Base-by-base conservation (phyloP, 768 basidiomycete species). In the Mycena olivaceomarginata region DNA sequence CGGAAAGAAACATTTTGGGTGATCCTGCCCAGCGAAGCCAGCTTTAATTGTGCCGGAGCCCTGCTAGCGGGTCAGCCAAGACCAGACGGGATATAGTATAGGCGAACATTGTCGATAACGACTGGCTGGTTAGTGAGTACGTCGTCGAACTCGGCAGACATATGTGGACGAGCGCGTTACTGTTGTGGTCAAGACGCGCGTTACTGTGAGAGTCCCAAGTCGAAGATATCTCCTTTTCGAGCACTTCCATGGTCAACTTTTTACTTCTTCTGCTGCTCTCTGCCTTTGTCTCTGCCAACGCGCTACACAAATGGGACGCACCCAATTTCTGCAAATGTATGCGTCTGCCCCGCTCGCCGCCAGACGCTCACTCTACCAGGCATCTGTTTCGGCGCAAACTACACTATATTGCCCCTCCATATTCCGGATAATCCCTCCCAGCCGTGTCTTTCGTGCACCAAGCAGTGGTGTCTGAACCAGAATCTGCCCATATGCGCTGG, bases 11-110 rank as follows among this genome's bases (percentile, higher is more conserved):
- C 98, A 99, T 92, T 98, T 98, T 57, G 98, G 98, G 84, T 98
- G 97, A 86, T 99, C 98, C 86, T 99, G 96, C 62, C 98, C 98
- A 70, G 98, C 98, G 84, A 99, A 99, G 53, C 98, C 98, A 76
- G 98, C 98, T 86, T 99, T 99, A 85, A 99, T 98, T 31, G 97
- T 97, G 40, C 98, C 98, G 72, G 98, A 98, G 77, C 98, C 98
- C 97, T 99, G 85, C 73, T 78, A 79, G 82, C 78, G 81, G 82
- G 83, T 78, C 77, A 83, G 80, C 74, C 75, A 81, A 73, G 77
- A 72, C 73, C 76, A 51, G 65, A 41, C 63, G 46, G n/a, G 53
- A 67, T 48, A n/a, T 69, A 67, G 79, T 18, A 72, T 43, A 39
- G 66, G 88, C 94, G 80, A 79, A 98, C 98, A 88, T 99, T 99